Percentiles rank a stretch among this genome's conserved stretches.
These are phyloP conservation scores for Pseudogymnoascus sp. DNA, from an alignment of 2,329 filamentous ascomycete species.

Conservation along the genomic window DNA sequence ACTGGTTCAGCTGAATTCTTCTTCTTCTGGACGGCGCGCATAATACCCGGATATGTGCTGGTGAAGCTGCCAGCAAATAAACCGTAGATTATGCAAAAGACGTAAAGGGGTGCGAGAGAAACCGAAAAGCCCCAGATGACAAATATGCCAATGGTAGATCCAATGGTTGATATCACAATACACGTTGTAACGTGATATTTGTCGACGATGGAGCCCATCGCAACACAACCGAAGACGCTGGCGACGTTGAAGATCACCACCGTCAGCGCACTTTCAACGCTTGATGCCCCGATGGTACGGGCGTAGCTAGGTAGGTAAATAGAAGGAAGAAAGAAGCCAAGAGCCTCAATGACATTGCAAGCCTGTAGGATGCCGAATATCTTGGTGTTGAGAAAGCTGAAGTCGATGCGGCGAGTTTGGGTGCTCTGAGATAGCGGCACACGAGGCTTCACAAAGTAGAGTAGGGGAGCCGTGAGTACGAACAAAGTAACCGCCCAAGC, in stretches of 20 bases:
- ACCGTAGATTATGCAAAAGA: constrained; percentile 41
- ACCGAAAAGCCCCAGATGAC: constrained; percentile 42
- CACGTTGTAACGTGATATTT: constrained; percentile 29
- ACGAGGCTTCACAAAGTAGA: constrained; percentile 49
- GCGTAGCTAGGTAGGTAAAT: constrained; percentile 39
- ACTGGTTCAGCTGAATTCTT: constrained; percentile 25
- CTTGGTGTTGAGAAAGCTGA: constrained; percentile 35
- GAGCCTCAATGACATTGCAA: constrained; percentile 39
- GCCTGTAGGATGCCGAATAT: constrained; percentile 40
- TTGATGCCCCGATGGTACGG: constrained; percentile 28
- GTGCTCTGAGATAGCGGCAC: constrained; percentile 31
- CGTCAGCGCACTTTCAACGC: constrained; percentile 33
- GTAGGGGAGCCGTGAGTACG: constrained; percentile 45
- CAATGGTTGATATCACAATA: constrained; percentile 36
- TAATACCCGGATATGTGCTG: constrained; percentile 37
- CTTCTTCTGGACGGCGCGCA: constrained; percentile 15
- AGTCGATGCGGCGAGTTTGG: constrained; percentile 13
- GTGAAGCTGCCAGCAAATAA: constrained; percentile 46
- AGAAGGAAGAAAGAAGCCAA: constrained; percentile 42
- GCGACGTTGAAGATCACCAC: constrained; percentile 37
- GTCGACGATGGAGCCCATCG: constrained; percentile 36
- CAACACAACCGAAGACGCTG: constrained; percentile 33
- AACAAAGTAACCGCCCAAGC: constrained; percentile 45
- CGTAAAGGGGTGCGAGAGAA: constrained; percentile 31
- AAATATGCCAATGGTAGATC: constrained; percentile 37